These are phyloP conservation scores for Macadamia tetraphylla DNA, from an alignment of 164 flowering plant species.

Conservation along the genomic window DNA sequence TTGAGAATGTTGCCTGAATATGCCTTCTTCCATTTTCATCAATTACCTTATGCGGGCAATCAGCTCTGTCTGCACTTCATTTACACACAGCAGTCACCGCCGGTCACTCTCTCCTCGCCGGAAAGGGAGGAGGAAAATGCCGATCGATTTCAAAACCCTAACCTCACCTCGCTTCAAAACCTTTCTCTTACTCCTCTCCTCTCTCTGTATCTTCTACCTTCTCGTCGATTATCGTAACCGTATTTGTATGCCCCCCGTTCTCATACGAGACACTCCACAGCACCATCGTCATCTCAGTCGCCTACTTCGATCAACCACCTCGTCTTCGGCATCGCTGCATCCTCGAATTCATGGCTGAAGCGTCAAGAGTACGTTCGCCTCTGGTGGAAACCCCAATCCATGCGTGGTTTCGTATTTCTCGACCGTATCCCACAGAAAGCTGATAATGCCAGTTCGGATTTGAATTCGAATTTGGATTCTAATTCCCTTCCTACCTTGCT, in stretches of 20 bases:
- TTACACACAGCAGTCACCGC: no score
- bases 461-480: neutral
- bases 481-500: slow-evolving; percentile 36
- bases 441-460: neutral
- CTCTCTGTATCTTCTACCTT: slow-evolving; percentile 16
- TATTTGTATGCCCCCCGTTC: slow-evolving; percentile 17
- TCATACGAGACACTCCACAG: slow-evolving; percentile 2
- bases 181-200: slow-evolving; percentile 30
- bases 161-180: slow-evolving; percentile 20
- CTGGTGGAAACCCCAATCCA: slow-evolving; percentile 50
- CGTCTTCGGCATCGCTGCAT: slow-evolving; percentile 67
- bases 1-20: no score
- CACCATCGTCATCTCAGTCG: slow-evolving; percentile 9
- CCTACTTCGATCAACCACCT: slow-evolving; percentile 44
- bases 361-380: slow-evolving; percentile 43
- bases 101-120: neutral
- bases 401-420: slow-evolving; percentile 59
- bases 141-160: neutral
- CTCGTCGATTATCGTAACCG: slow-evolving; percentile 12
- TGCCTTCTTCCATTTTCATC: no score
- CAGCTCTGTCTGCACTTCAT: no score
- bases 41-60: no score
- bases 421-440: slow-evolving; percentile 24
- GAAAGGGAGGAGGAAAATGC: neutral
- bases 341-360: slow-evolving; percentile 36